Evolutionary conservation across 176 grass and related monocot genomes (phyloP), one percentile per base, ranked within the genome.

Genomic region (Carex scoparia): DNA sequence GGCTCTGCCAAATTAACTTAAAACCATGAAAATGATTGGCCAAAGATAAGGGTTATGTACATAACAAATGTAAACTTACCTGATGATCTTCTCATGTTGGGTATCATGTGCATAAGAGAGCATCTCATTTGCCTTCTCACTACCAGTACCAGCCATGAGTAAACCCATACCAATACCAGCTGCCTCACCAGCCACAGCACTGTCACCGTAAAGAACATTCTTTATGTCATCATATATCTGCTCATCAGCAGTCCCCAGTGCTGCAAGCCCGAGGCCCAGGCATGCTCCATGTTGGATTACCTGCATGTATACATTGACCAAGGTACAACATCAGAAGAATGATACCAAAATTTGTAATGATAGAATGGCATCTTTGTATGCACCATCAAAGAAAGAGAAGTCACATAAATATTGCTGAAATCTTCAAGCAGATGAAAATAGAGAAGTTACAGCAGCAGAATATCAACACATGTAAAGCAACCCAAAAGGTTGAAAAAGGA

Each of bases 11-110:
- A 53, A 58, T 79, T 35, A 58, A 79, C 28, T 79, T 6, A 4
- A 33, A 57, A 58, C 53, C 27, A 78, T 11, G 67, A 84, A 3
- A 81, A 48, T 15, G 3, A 48, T 58, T 63, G 8, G n/a, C 15
- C 49, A 55, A 80, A 84, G 4, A 86, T 55, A 71, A 86, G 84
- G 67, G 49, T 0, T 16, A 4, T 27, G 32, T 68, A 73, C 65
- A 19, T 62, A 67, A 81, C 54, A 69, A 86, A 89, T 79, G 64
- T 83, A 46, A 81, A 84, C 64, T 84, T 85, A 95, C 96, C 96
- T 93, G 70, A 99, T 99, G 85, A 99, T 99, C 40, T 99, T 99
- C 83, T 99, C 96, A 90, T 99, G 96, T 49, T 99, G 96, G 65
- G 96, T 99, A 85, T 99, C 96, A 85, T 99, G 96, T 64, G 96